A percentile compares a stretch with the other conserved stretches of the same genome.
phyloP scores from a whole-genome alignment of 306 rosid genomes.

The Malus domestica region DNA sequence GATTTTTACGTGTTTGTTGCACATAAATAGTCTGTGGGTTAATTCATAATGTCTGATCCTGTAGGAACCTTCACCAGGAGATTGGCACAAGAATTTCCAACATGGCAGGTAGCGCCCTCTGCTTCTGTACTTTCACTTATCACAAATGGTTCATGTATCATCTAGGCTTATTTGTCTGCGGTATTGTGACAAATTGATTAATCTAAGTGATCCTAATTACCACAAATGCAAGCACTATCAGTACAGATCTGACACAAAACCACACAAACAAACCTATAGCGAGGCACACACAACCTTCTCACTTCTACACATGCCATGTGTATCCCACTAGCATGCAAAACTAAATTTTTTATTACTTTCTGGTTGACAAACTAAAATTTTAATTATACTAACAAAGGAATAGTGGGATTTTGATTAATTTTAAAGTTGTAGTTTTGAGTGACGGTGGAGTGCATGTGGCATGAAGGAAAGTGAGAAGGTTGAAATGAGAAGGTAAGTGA shows the following conservation, averaged over 20 bases:
- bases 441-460: too few relatives aligned
- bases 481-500: too few relatives aligned
- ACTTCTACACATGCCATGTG: too few relatives aligned
- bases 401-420: too few relatives aligned
- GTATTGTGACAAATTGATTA: background rate
- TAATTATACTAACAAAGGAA: too few relatives aligned
- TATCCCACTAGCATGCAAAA: too few relatives aligned
- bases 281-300: too few relatives aligned
- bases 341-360: too few relatives aligned
- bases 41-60: conserved; percentile 16
- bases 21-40: conserved; percentile 12
- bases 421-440: too few relatives aligned
- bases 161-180: background rate
- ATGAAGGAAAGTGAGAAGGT: too few relatives aligned
- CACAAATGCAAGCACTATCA: background rate
- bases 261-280: background rate
- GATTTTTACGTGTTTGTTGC: background rate
- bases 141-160: background rate
- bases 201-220: background rate
- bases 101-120: conserved; percentile 73
- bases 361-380: too few relatives aligned
- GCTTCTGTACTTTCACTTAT: conserved; percentile 3
- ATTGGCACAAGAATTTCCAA: conserved; percentile 79
- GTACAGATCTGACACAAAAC: background rate
- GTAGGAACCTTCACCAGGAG: conserved; percentile 86